phyloP scores from a whole-genome alignment of 1,284 basidiomycete genomes.

The Rhodotorula sp. region DNA sequence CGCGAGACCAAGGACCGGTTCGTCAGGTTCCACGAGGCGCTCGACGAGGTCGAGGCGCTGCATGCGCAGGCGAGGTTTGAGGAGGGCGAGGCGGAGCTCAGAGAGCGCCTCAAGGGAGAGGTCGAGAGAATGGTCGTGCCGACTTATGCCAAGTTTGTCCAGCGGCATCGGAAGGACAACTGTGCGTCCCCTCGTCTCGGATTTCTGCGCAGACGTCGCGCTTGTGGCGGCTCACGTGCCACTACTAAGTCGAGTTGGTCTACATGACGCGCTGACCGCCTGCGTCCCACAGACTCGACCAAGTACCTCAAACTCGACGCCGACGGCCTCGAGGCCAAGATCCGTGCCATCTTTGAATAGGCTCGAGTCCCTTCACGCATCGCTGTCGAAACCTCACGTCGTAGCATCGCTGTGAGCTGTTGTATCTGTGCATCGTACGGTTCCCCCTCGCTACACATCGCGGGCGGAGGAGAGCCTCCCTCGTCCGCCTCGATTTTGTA shows the following conservation, averaged over 20 bases:
- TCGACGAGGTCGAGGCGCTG: slow-evolving; percentile 47
- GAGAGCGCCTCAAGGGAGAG: slow-evolving; percentile 47
- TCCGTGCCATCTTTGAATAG: slow-evolving; percentile 40
- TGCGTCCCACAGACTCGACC: slow-evolving; percentile 36
- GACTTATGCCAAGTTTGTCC: slow-evolving; percentile 46
- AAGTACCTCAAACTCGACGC: slow-evolving; percentile 46
- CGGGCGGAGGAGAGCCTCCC: no score
- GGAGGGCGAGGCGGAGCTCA: slow-evolving; percentile 44
- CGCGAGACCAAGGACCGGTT: slow-evolving; percentile 48
- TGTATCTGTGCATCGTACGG: not conserved
- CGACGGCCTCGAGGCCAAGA: slow-evolving; percentile 43
- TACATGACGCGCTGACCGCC: no score
- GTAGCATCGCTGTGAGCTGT: not conserved
- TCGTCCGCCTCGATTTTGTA: no score
- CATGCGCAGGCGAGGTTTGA: slow-evolving; percentile 45
- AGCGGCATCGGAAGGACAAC: slow-evolving; percentile 42
- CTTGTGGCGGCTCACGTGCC: no score
- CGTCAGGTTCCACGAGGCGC: slow-evolving; percentile 47
- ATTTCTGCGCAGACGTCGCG: no score
- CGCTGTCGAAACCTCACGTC: not conserved
- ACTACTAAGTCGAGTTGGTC: no score
- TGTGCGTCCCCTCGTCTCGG: slow-evolving; percentile 11
- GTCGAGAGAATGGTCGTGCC: slow-evolving; percentile 48
- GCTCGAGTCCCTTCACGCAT: no score
- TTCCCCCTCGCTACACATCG: no score